Percentiles rank a stretch among this genome's conserved stretches.
These are phyloP conservation scores for Funneliformis mosseae DNA, from an alignment of 192 early-diverging fungal genomes.

Conservation along the genomic window DNA sequence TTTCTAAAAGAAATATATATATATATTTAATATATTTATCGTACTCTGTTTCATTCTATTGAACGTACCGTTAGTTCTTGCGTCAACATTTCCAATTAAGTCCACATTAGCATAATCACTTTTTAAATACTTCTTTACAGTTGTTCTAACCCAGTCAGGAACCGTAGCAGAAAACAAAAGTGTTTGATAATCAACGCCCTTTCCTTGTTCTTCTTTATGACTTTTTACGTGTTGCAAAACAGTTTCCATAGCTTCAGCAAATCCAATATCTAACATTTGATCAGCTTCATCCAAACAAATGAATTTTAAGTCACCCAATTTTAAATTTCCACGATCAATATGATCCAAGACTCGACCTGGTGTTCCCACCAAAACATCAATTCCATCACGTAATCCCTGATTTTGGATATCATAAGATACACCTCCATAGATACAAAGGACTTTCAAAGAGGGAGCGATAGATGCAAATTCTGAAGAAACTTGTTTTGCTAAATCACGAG, in stretches of 20 bases:
- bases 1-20: constrained; percentile 45
- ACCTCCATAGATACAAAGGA: constrained; percentile 87
- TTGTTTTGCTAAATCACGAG: constrained; percentile 88
- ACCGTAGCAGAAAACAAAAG: constrained; percentile 87
- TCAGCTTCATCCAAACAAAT: constrained; percentile 83
- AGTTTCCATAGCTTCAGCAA: constrained; percentile 81
- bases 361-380: constrained; percentile 80
- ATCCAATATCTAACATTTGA: constrained; percentile 83
- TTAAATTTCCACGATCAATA: constrained; percentile 82
- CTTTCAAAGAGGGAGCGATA: constrained; percentile 64
- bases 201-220: constrained; percentile 64
- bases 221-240: constrained; percentile 71
- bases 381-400: constrained; percentile 69
- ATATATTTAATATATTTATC: constrained; percentile 1
- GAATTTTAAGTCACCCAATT: constrained; percentile 61
- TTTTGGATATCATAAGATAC: constrained; percentile 85
- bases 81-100: constrained; percentile 81
- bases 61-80: constrained; percentile 74
- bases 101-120: constrained; percentile 72
- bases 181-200: constrained; percentile 63
- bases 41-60: not conserved
- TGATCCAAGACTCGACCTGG: constrained; percentile 81
- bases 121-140: constrained; percentile 62
- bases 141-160: constrained; percentile 76
- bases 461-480: constrained; percentile 77